Conservation (phyloP, 2,329 filamentous ascomycete species). For the Fusarium sp. region DNA sequence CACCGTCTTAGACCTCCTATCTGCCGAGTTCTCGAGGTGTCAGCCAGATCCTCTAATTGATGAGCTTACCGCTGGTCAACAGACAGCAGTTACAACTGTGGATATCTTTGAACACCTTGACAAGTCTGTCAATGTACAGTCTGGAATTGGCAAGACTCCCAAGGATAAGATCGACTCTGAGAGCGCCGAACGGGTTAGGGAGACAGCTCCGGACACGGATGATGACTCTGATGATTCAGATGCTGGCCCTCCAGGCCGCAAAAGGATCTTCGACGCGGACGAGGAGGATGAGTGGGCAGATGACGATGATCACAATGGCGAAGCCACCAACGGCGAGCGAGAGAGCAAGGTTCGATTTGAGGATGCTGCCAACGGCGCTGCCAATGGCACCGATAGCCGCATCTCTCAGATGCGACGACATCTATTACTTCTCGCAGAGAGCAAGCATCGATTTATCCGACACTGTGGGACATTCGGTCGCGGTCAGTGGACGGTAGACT, state of each 20-base stretch:
- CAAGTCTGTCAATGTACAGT: constrained; percentile 63
- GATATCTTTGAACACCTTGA: constrained; percentile 68
- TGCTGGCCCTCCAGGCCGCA: constrained; percentile 41
- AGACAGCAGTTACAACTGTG: constrained; percentile 61
- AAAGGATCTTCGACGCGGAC: constrained; percentile 38
- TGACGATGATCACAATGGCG: constrained; percentile 46
- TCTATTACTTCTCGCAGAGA: constrained; percentile 77
- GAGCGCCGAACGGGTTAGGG: constrained; percentile 62
- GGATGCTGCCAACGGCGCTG: constrained; percentile 54
- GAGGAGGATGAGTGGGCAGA: constrained; percentile 49
- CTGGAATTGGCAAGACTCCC: constrained; percentile 68
- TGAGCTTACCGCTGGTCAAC: constrained; percentile 46
- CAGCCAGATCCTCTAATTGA: constrained; percentile 64
- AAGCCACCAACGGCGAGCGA: constrained; percentile 50
- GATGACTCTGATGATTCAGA: constrained; percentile 53
- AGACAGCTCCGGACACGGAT: constrained; percentile 49
- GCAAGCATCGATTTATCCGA: constrained; percentile 75
- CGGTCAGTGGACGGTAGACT: constrained; percentile 87
- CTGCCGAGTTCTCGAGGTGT: constrained; percentile 76
- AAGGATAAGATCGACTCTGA: constrained; percentile 60
- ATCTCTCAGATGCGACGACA: constrained; percentile 76
- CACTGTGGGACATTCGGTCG: constrained; percentile 73
- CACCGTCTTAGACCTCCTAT: constrained; percentile 76
- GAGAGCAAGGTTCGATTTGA: constrained; percentile 65
- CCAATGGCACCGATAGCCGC: constrained; percentile 57